These are phyloP conservation scores for Excoecaria cochinchinensis DNA, from an alignment of 345 rosid species.

Conservation along the genomic window DNA sequence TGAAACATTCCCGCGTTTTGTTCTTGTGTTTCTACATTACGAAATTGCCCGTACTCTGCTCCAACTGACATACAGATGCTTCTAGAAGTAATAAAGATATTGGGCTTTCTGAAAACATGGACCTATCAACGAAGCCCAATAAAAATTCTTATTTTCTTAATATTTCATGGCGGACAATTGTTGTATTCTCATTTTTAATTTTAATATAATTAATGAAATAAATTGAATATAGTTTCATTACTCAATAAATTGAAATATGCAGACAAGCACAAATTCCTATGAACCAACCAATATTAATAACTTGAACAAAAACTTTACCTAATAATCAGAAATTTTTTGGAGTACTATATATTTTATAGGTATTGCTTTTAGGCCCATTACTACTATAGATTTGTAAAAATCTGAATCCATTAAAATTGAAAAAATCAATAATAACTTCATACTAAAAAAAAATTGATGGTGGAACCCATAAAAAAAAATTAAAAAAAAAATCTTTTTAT, in stretches of 20 bases:
- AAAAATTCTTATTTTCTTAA: not conserved
- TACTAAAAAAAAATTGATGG: not conserved
- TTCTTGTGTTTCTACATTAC: not conserved
- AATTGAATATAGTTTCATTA: no score
- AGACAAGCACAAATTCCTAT: no score
- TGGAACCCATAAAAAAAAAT: not conserved
- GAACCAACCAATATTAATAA: no score
- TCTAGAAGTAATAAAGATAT: not conserved
- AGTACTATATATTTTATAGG: not conserved
- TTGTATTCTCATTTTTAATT: no score
- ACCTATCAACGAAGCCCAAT: not conserved
- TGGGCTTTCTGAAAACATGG: not conserved
- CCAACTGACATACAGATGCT: no score
- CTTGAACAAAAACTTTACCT: no score
- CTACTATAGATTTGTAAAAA: not conserved
- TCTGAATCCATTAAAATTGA: not conserved
- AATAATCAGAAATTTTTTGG: no score
- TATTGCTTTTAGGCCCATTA: not conserved
- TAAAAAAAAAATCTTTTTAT: not conserved
- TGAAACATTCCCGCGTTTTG: constrained; percentile 15
- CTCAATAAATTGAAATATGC: no score
- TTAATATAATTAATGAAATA: no score
- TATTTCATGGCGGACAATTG: no score
- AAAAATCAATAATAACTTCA: no score
- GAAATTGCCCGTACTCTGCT: not conserved